A percentile compares a stretch with the other conserved stretches of the same genome.
These are phyloP conservation scores for Lentithecium fluviatile DNA, from an alignment of 495 filamentous ascomycete genomes.

Conservation along the genomic window DNA sequence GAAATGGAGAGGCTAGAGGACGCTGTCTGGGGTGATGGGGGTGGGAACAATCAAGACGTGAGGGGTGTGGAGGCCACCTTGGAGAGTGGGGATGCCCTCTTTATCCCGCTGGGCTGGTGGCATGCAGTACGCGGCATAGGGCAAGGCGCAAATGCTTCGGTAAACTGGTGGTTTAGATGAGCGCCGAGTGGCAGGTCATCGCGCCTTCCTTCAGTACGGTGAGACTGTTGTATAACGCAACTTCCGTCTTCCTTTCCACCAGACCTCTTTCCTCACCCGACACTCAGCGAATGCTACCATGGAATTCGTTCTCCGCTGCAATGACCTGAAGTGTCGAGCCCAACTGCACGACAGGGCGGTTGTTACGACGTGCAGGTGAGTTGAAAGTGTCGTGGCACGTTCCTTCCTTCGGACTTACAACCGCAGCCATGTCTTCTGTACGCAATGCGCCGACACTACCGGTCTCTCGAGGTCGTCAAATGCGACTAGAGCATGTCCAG, in stretches of 20 bases:
- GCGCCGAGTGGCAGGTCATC: background rate
- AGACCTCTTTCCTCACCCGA: slow-evolving; percentile 5
- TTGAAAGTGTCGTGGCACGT: background rate
- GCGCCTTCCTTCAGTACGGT: background rate
- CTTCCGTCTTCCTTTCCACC: background rate
- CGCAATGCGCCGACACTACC: slow-evolving; percentile 66
- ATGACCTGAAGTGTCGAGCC: slow-evolving; percentile 74
- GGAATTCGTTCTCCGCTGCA: slow-evolving; percentile 77
- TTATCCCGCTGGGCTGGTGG: slow-evolving; percentile 95
- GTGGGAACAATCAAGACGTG: slow-evolving; percentile 46
- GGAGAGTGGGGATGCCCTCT: slow-evolving; percentile 68
- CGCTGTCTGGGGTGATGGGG: slow-evolving; percentile 64
- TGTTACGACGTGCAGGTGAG: slow-evolving; percentile 87
- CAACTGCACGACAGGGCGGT: slow-evolving; percentile 73
- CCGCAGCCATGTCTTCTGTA: slow-evolving; percentile 80
- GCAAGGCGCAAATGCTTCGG: slow-evolving; percentile 62
- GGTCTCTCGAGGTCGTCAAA: slow-evolving; percentile 62
- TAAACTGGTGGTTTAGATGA: slow-evolving; percentile 94
- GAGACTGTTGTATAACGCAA: background rate
- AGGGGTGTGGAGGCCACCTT: slow-evolving; percentile 56
- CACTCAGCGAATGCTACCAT: slow-evolving; percentile 36
- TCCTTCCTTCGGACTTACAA: slow-evolving; percentile 18
- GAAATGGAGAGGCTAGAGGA: slow-evolving; percentile 65
- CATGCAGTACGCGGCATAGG: slow-evolving; percentile 82
- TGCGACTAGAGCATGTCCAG: slow-evolving; percentile 68